Evolutionary conservation across 176 grass and related monocot species (phyloP).

Genomic region (Typha latifolia): DNA sequence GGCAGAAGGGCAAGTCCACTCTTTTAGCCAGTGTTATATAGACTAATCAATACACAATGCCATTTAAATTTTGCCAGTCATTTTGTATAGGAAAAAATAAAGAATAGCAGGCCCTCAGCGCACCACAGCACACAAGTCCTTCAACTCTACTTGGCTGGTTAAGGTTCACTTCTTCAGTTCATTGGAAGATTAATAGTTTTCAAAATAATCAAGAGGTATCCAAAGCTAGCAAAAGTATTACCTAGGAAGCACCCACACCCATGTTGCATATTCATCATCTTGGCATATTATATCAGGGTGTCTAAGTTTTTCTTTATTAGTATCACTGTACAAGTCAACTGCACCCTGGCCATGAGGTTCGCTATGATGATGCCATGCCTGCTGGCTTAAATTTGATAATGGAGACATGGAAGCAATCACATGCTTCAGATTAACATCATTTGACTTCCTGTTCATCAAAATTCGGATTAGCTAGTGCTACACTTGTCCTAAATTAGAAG

Average conservation of each 20-base stretch:
- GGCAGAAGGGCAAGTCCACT: too few relatives aligned
- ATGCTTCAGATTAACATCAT: not conserved
- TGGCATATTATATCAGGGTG: not conserved
- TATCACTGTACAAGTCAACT: constrained; percentile 1
- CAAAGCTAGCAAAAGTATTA: not conserved
- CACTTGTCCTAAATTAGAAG: not conserved
- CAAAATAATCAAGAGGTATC: not conserved
- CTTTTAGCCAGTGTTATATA: too few relatives aligned
- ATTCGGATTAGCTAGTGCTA: not conserved
- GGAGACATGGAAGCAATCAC: not conserved
- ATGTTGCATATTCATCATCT: not conserved
- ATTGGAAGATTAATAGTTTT: too few relatives aligned
- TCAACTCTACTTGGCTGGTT: too few relatives aligned
- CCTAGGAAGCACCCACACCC: not conserved
- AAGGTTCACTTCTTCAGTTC: too few relatives aligned
- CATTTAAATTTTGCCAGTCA: too few relatives aligned
- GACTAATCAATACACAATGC: too few relatives aligned
- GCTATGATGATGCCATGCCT: not conserved
- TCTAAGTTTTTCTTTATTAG: not conserved
- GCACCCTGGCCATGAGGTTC: not conserved
- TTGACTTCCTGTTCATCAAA: not conserved
- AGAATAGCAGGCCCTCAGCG: too few relatives aligned
- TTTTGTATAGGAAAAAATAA: too few relatives aligned
- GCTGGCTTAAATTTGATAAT: not conserved
- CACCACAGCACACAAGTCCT: too few relatives aligned